Base-by-base conservation (phyloP, 306 rosid genomes). In the Malus sieversii region DNA sequence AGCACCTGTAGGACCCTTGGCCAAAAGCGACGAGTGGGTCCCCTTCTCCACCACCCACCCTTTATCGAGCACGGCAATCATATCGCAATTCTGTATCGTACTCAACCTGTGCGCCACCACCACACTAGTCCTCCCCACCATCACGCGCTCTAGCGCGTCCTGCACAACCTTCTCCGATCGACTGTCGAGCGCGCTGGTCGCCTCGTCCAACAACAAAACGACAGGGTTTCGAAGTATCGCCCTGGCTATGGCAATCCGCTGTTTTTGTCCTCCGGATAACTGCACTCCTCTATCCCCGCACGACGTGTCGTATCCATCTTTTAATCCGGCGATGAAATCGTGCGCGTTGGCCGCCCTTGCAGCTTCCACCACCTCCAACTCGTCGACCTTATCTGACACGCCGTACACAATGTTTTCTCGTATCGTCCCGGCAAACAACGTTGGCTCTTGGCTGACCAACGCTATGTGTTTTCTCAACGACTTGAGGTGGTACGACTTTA, bases 31-130 rank as follows among this genome's bases (percentile, higher is more conserved):
- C 0, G 91, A 84, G 53, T 94, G 98, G 5, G 91, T 83, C 64
- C 97, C 98, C 70, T 80, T 86, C 82, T 94, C 98, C 78, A 91
- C 86, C 46, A 91, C 86, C 72, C 0, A 82, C 45, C 98, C 98
- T 68, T 94, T 94, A 32, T 90, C 98, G 68, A 94, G 73, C 64
- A 94, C 96, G 4, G 89, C 88, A 45, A 94, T 94, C 32, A 10
- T 29, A 77, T 94, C 89, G 75, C 97, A 90, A 10, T 87, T 85
- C 5, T 88, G 94, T 19, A 94, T 90, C 2, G 94, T 94, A 77
- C 96, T 91, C 84, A 94, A 58, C 83, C 97, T 83, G 42, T 94
- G 98, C 3, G 98, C 98, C 85, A 94, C 98, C 62, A 94, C 97
- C 67, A 94, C 93, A 45, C 96, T 91, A 0, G 97, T 94, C 80